Conservation (phyloP, 257 asterid genomes). For the Nicotiana attenuata region DNA sequence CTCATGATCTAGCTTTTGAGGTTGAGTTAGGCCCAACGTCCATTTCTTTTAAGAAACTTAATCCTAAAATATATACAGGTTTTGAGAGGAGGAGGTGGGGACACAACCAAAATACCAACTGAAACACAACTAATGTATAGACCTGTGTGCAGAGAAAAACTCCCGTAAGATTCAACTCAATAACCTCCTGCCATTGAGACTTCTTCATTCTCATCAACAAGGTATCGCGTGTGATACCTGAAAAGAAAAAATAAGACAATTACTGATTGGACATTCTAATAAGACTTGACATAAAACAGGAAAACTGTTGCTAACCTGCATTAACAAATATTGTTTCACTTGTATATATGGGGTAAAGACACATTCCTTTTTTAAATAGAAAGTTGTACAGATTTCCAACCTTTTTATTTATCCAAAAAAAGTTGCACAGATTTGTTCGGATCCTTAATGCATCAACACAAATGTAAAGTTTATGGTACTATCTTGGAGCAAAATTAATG, state of each 20-base stretch:
- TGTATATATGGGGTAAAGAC: neutral
- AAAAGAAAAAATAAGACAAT: constrained; percentile 10
- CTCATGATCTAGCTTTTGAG: too few species aligned
- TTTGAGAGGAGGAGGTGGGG: constrained; percentile 3
- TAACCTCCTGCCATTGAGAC: constrained; percentile 97
- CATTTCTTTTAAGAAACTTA: neutral
- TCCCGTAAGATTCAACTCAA: constrained; percentile 90
- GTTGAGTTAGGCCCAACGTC: too few species aligned
- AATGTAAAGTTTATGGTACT: neutral
- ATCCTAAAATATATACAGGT: neutral
- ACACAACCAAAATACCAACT: neutral
- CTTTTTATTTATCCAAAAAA: too few species aligned
- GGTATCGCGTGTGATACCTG: constrained; percentile 95
- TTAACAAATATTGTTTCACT: neutral
- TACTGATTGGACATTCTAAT: neutral
- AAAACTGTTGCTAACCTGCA: neutral
- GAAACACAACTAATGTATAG: neutral
- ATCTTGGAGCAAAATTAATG: neutral
- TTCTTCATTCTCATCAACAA: constrained; percentile 94
- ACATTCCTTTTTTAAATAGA: neutral
- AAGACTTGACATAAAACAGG: neutral
- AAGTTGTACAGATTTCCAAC: neutral
- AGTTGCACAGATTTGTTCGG: neutral
- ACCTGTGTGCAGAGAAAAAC: constrained; percentile 96
- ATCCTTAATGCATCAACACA: neutral